These are phyloP conservation scores for Debaryomyces robertsiae DNA, from an alignment of 1,139 yeast species.

Conservation along the genomic window DNA sequence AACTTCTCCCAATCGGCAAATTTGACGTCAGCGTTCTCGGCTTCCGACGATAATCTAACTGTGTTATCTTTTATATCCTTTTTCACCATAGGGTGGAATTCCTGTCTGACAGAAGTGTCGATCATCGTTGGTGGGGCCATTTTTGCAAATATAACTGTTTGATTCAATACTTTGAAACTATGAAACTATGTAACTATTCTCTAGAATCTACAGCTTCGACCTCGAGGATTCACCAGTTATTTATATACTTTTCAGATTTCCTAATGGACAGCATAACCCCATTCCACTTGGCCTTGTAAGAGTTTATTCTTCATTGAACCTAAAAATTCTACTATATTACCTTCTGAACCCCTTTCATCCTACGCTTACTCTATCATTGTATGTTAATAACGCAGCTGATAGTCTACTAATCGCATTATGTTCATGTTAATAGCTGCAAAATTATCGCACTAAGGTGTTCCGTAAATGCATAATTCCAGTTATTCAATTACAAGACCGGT, in stretches of 20 bases:
- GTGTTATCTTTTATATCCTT: slow-evolving; percentile 7
- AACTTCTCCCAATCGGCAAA: slow-evolving; percentile 68
- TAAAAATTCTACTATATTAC: background rate
- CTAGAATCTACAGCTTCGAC: background rate
- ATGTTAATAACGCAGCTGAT: slow-evolving; percentile 3
- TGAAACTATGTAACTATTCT: background rate
- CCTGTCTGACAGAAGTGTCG: slow-evolving; percentile 25
- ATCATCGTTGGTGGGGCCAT: slow-evolving; percentile 44
- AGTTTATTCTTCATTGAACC: slow-evolving; percentile 3
- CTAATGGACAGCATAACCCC: background rate
- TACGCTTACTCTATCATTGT: background rate
- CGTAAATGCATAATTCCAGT: slow-evolving; percentile 4
- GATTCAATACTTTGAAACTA: too few species aligned
- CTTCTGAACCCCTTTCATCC: background rate
- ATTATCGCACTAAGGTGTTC: slow-evolving; percentile 6
- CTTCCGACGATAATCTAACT: slow-evolving; percentile 16
- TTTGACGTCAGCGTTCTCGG: slow-evolving; percentile 21
- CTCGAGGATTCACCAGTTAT: background rate
- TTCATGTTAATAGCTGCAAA: slow-evolving; percentile 4
- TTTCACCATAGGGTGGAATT: slow-evolving; percentile 8
- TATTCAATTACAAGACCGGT: slow-evolving; percentile 1
- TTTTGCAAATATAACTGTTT: slow-evolving; percentile 9
- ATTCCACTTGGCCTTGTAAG: slow-evolving; percentile 1
- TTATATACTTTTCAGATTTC: slow-evolving; percentile 12
- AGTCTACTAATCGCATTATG: slow-evolving; percentile 8